Base-by-base conservation (phyloP, 2,329 filamentous ascomycete genomes). In the Nemania sp. region DNA sequence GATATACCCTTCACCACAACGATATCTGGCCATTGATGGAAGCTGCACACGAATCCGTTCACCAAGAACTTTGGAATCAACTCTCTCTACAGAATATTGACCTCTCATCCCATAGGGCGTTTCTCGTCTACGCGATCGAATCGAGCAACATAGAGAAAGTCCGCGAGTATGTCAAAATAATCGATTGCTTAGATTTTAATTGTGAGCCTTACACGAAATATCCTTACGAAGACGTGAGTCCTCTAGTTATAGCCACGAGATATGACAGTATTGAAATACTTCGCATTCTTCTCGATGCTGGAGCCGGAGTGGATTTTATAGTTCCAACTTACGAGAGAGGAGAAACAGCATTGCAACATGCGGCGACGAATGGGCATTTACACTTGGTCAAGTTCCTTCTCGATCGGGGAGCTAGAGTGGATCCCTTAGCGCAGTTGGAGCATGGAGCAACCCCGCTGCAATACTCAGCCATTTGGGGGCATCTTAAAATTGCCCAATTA, bases 401-500 rank as follows among this genome's bases (percentile, higher is more conserved):
- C 11, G 41, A 43, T 13, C 41, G 18, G 5, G 41, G 18, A n/a
- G 18, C 41, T 13, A 43, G 18, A 6, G 13, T n/a, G 41, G 18
- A 43, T n/a, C 41, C 41, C 5, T 5, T 3, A 15, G 41, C 5
- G 41, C 41, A 43, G 11, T 15, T n/a, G 3, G 18, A 43, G 15
- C 3, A 43, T 6, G 41, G 41, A 13, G 41, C 18, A 15, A n/a
- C 41, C 4, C 5, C 41, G 18, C 18, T 43, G 41, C 13, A 43
- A 43, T 43, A 43, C 41, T 3, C 41, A 5, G 11, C 41, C 5
- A 43, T 13, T 15, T 15, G 4, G 4, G 41, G 41, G 41, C 18
- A 43, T 43, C 13, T 64, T n/a, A 53, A 64, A 26, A 51, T 64
- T 52, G 41, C 57, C 6, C 52, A 51, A 7, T 43, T 64, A 41